Evolutionary conservation across 116 monocot species (phyloP).

Genomic region (Dioscorea cayenensis): DNA sequence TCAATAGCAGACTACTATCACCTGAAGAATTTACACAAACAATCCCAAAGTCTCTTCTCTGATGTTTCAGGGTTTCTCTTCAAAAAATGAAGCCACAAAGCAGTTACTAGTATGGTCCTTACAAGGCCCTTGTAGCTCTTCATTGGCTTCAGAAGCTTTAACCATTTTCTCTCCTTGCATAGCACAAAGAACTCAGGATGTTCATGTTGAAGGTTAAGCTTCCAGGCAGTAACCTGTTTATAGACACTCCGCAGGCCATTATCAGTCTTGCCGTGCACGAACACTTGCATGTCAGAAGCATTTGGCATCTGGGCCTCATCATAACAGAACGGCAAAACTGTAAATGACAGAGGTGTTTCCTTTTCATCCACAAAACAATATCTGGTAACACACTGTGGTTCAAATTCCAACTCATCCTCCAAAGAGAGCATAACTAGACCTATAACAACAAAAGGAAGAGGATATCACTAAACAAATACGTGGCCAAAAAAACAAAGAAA

Average conservation of each 20-base stretch:
- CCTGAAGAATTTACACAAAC: constrained; percentile 52
- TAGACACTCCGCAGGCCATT: constrained; percentile 56
- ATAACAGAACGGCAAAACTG: constrained; percentile 39
- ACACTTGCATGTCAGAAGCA: constrained; percentile 20
- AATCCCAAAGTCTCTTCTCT: constrained; percentile 69
- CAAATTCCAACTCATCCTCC: constrained; percentile 38
- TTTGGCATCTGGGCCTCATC: constrained; percentile 15
- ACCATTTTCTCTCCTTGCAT: constrained; percentile 55
- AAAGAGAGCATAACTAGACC: constrained; percentile 26
- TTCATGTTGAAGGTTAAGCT: constrained; percentile 31
- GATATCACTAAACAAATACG: no score
- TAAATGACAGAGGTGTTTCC: constrained; percentile 45
- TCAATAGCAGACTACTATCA: constrained; percentile 2
- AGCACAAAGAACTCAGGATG: constrained; percentile 38
- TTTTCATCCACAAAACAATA: constrained; percentile 56
- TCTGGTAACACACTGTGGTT: constrained; percentile 32
- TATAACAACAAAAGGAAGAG: neutral
- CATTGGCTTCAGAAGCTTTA: constrained; percentile 58
- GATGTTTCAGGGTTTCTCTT: constrained; percentile 50
- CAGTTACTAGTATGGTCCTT: constrained; percentile 52
- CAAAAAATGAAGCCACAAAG: constrained; percentile 57
- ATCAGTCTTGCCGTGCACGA: constrained; percentile 45
- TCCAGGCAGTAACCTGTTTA: constrained; percentile 54
- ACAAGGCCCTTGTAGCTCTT: constrained; percentile 51
- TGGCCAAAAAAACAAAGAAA: no score